A percentile compares a stretch with the other conserved stretches of the same genome.
These are phyloP conservation scores for Saccharomycodes ludwigii DNA, from an alignment of 805 yeast genomes.

Conservation along the genomic window DNA sequence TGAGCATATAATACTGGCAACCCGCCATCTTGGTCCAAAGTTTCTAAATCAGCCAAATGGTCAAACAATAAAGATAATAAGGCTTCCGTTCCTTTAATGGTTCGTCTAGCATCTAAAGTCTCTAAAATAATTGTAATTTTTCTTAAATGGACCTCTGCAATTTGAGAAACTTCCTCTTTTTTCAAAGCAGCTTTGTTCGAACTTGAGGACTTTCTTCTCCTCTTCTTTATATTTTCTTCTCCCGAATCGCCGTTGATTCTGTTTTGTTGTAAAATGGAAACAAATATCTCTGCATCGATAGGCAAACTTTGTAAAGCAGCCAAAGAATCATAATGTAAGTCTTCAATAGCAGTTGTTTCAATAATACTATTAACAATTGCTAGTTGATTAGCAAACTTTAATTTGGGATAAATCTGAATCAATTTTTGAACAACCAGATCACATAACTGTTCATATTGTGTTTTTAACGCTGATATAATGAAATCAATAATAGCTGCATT, in stretches of 20 bases:
- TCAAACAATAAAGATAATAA: slow-evolving; percentile 43
- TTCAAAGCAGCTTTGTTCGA: slow-evolving; percentile 65
- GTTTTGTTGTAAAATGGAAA: slow-evolving; percentile 44
- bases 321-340: slow-evolving; percentile 38
- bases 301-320: slow-evolving; percentile 42
- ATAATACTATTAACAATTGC: slow-evolving; percentile 47
- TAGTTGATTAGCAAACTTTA: slow-evolving; percentile 47
- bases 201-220: slow-evolving; percentile 62
- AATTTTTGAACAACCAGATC: slow-evolving; percentile 40
- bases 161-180: slow-evolving; percentile 51
- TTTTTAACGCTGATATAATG: slow-evolving; percentile 39
- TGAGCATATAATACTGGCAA: slow-evolving; percentile 85
- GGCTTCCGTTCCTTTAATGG: slow-evolving; percentile 26
- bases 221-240: slow-evolving; percentile 40
- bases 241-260: slow-evolving; percentile 37
- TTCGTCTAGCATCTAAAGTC: slow-evolving; percentile 42
- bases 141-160: slow-evolving; percentile 70
- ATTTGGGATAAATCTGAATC: slow-evolving; percentile 38
- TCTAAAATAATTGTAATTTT: slow-evolving; percentile 73
- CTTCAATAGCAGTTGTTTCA: slow-evolving; percentile 33
- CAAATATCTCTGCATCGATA: slow-evolving; percentile 44
- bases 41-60: slow-evolving; percentile 61
- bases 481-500: slow-evolving; percentile 46
- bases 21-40: slow-evolving; percentile 83
- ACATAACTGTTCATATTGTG: slow-evolving; percentile 31